These are phyloP conservation scores for Pichia cactophila DNA, from an alignment of 1,139 yeast species.

Conservation along the genomic window DNA sequence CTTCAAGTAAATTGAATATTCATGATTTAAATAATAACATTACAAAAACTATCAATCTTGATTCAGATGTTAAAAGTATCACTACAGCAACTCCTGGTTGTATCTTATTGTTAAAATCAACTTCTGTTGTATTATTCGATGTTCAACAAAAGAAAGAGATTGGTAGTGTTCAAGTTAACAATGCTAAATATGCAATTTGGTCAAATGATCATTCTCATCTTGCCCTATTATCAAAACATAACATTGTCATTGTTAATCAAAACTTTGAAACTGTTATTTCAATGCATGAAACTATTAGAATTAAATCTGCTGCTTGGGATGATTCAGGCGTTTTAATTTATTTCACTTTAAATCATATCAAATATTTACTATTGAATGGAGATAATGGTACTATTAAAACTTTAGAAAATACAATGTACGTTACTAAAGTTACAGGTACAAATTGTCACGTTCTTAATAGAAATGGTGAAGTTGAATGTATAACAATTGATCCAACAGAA, in stretches of 20 bases:
- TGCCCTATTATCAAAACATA: conserved; percentile 88
- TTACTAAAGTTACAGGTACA: conserved; percentile 63
- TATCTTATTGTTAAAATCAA: conserved; percentile 64
- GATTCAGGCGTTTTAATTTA: conserved; percentile 86
- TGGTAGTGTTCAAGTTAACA: conserved; percentile 63
- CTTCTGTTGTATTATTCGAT: conserved; percentile 74
- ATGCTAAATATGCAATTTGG: conserved; percentile 86
- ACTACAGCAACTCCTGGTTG: conserved; percentile 78
- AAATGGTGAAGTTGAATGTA: conserved; percentile 71
- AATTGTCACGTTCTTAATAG: conserved; percentile 78
- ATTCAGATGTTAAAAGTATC: conserved; percentile 65
- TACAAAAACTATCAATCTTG: conserved; percentile 76
- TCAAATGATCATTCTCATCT: conserved; percentile 81
- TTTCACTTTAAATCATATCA: conserved; percentile 92
- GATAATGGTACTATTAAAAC: conserved; percentile 93
- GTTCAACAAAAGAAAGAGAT: conserved; percentile 85
- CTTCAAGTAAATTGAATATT: conserved; percentile 62
- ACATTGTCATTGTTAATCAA: conserved; percentile 79
- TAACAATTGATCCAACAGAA: conserved; percentile 90
- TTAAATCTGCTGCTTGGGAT: conserved; percentile 98
- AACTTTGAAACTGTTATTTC: conserved; percentile 73
- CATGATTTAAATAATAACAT: conserved; percentile 75
- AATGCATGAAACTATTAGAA: conserved; percentile 93
- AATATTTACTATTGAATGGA: conserved; percentile 87
- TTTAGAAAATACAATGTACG: conserved; percentile 81